Base-by-base conservation (phyloP, 1,284 basidiomycete species). In the Apiotrichum sp. region DNA sequence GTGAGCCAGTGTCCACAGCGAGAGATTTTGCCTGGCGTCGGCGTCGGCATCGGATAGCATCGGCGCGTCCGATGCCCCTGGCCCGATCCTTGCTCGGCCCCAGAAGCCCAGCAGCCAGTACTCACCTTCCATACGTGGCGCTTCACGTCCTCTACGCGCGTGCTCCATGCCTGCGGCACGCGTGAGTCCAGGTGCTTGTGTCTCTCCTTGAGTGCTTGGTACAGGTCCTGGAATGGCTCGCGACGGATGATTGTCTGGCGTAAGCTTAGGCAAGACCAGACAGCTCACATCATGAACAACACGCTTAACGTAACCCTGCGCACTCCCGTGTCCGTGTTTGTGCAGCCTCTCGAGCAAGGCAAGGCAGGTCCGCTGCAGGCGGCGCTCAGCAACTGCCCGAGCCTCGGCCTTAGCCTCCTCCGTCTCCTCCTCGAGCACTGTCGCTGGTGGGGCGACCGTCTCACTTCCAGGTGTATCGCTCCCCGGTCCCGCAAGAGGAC, bases 221-320 rank as follows among this genome's bases (percentile, higher is more conserved):
- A 98, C 4, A 93, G 73, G 70, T 98, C 93, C 65, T 96, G 93
- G 67, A 93, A 97, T 4, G 77, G 72, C 53, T 90, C 87, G 29
- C 88, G 79, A 0, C 85, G 81, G 3, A 96, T 81, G 14, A 97
- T 66, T 13, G 84, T 79, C 77, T 61, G 50, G 5, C 1, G 44
- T 14, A 33, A 48, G 14, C 36, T 31, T 14, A 16, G 32, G 32
- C 35, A 11, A 7, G 2, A 14, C 6, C 9, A 1, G 6, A 43
- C 5, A 45, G 7, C 2, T 55, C 55, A 77, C 77, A 71, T 98
- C 93, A 68, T 98, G 95, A 7, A 80, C 69, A 1, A 93, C 86
- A 1, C 92, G 83, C 70, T 97, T 97, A 70, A 84, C 82, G 77
- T 96, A 97, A 48, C 86, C 83, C 1, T 84, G 85, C 62, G 85